A percentile compares a stretch with the other conserved stretches of the same genome.
Conservation (phyloP, 768 basidiomycete genomes). For the Lyophyllum decastes region DNA sequence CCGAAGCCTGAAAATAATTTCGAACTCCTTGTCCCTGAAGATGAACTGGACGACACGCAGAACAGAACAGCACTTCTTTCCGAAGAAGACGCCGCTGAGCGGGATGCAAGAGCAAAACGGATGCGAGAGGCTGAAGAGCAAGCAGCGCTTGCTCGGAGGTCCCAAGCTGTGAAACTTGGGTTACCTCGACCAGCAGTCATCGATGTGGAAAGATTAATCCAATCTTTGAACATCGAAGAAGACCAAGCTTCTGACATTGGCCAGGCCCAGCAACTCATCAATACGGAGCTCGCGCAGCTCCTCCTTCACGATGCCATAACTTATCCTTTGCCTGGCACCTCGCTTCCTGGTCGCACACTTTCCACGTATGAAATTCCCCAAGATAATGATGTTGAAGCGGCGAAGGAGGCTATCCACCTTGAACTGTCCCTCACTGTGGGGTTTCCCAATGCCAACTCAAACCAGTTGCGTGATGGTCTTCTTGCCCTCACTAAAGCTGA, state of each 20-base stretch:
- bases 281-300: slow-evolving; percentile 76
- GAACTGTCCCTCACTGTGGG: slow-evolving; percentile 84
- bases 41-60: slow-evolving; percentile 72
- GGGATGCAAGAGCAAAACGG: slow-evolving; percentile 74
- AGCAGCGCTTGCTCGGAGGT: slow-evolving; percentile 79
- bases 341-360: slow-evolving; percentile 66
- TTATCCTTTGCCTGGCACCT: slow-evolving; percentile 87
- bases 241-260: slow-evolving; percentile 40
- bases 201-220: slow-evolving; percentile 64
- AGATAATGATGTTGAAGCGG: slow-evolving; percentile 71
- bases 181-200: slow-evolving; percentile 88
- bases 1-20: slow-evolving; percentile 98
- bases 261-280: slow-evolving; percentile 64
- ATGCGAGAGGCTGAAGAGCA: slow-evolving; percentile 75
- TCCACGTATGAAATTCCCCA: slow-evolving; percentile 75
- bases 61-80: slow-evolving; percentile 31
- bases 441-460: slow-evolving; percentile 79
- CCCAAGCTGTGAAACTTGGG: slow-evolving; percentile 76
- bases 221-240: slow-evolving; percentile 55
- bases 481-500: slow-evolving; percentile 64
- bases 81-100: slow-evolving; percentile 91
- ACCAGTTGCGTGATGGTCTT: slow-evolving; percentile 79
- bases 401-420: slow-evolving; percentile 69
- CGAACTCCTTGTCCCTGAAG: slow-evolving; percentile 89
- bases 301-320: slow-evolving; percentile 87